Conservation (phyloP, 805 yeast species). For the Candida sonorensis region DNA sequence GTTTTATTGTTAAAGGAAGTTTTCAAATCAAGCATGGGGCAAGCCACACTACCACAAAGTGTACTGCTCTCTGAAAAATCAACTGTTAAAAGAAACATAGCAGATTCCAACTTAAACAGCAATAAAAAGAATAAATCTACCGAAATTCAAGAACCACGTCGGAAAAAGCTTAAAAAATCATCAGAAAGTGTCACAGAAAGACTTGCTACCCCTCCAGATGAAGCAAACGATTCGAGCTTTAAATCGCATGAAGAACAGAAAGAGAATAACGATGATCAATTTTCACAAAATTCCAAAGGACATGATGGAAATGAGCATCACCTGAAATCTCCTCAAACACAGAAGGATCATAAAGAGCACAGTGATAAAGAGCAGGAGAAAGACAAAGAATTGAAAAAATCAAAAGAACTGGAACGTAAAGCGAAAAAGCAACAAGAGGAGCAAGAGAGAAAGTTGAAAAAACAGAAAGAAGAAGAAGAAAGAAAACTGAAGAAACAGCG, state of each 20-base stretch:
- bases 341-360: conserved; percentile 1
- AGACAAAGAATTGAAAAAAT: conserved; percentile 24
- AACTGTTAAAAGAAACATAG: conserved; percentile 7
- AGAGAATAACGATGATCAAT: not conserved
- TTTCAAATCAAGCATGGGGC: conserved; percentile 8
- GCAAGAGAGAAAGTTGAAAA: not conserved
- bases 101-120: not conserved
- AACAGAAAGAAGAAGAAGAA: conserved; percentile 4
- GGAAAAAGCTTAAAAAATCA: not conserved
- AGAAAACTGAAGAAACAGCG: conserved; percentile 7
- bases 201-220: conserved; percentile 2
- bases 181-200: not conserved
- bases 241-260: no score
- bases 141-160: not conserved
- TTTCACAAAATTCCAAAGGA: no score
- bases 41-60: conserved; percentile 7
- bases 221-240: no score
- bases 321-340: not conserved
- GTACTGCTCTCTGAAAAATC: conserved; percentile 13
- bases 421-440: conserved; percentile 10
- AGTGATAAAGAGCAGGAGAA: conserved; percentile 17
- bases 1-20: no score
- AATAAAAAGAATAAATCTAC: conserved; percentile 1
- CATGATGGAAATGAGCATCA: no score
- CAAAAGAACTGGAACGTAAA: conserved; percentile 19